Conservation (phyloP, 106 monocot species). For the Phalaenopsis aphrodite region DNA sequence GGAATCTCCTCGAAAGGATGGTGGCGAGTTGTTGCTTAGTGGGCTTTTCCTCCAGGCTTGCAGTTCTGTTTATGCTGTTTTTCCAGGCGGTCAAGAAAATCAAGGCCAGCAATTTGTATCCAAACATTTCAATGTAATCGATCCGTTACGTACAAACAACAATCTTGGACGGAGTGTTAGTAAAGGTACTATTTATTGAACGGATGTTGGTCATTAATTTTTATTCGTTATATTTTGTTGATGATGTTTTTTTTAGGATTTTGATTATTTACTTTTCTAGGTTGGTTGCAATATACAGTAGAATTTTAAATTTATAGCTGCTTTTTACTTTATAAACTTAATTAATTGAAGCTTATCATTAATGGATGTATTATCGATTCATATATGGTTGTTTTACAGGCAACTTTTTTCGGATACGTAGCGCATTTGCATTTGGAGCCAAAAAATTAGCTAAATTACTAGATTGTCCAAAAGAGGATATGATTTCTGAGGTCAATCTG, state of each 20-base stretch:
- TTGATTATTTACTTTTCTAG: neutral
- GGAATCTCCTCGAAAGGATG: slow-evolving; percentile 43
- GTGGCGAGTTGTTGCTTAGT: slow-evolving; percentile 36
- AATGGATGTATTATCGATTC: neutral
- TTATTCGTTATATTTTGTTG: neutral
- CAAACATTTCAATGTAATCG: slow-evolving; percentile 94
- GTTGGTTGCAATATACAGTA: neutral
- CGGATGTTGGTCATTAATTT: neutral
- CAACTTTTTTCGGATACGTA: slow-evolving; percentile 52
- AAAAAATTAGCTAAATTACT: slow-evolving; percentile 56
- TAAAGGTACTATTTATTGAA: slow-evolving; percentile 48
- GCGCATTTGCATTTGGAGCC: slow-evolving; percentile 81
- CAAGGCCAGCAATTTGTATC: slow-evolving; percentile 61
- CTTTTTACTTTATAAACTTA: neutral
- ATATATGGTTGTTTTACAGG: slow-evolving; percentile 2
- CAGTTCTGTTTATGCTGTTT: slow-evolving; percentile 43
- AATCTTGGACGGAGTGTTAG: slow-evolving; percentile 95
- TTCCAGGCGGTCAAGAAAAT: slow-evolving; percentile 44
- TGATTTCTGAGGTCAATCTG: slow-evolving; percentile 58
- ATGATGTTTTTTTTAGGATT: neutral
- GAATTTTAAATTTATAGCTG: neutral
- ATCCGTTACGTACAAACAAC: slow-evolving; percentile 88
- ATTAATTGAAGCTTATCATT: neutral
- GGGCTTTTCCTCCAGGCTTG: slow-evolving; percentile 44
- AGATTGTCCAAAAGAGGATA: slow-evolving; percentile 50